Evolutionary conservation across 1,284 basidiomycete genomes (phyloP).

Genomic region (Malassezia arunalokei): DNA sequence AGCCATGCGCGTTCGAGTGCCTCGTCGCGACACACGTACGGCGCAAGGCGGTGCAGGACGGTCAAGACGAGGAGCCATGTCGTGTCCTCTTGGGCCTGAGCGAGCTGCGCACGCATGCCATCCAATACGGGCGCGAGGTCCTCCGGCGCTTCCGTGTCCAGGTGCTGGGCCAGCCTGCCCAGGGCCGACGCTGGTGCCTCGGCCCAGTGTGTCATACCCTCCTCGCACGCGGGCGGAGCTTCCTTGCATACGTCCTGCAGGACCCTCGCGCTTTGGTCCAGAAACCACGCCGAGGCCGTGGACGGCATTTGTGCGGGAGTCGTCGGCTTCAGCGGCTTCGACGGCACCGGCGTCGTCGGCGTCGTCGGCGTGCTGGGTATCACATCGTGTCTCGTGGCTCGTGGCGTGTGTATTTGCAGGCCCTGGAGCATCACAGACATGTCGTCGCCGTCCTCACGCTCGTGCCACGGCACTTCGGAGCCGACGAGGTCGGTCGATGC

Average conservation of each 20-base stretch:
- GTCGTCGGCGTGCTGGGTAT: background rate
- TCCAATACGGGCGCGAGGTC: background rate
- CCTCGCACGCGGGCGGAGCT: background rate
- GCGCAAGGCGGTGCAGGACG: slow-evolving; percentile 1
- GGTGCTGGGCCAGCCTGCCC: background rate
- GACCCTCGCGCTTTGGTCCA: background rate
- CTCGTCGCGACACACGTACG: background rate
- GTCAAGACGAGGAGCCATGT: background rate
- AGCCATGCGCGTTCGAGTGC: slow-evolving; percentile 2
- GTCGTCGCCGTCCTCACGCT: background rate
- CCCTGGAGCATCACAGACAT: background rate
- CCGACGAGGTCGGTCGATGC: slow-evolving; percentile 7
- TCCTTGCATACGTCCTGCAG: background rate
- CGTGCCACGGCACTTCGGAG: background rate
- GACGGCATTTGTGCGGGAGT: background rate
- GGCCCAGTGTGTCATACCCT: background rate
- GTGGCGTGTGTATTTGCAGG: background rate
- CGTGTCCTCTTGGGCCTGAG: too few species aligned
- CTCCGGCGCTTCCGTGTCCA: background rate
- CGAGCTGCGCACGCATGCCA: too few species aligned
- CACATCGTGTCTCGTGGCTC: background rate
- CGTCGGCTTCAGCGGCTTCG: background rate
- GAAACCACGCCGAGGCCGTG: background rate
- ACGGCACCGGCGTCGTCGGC: background rate
- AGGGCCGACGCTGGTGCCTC: background rate